Percentiles rank a stretch among this genome's conserved stretches.
phyloP scores from a whole-genome alignment of 805 yeast genomes.

The Lipomyces oligophaga region DNA sequence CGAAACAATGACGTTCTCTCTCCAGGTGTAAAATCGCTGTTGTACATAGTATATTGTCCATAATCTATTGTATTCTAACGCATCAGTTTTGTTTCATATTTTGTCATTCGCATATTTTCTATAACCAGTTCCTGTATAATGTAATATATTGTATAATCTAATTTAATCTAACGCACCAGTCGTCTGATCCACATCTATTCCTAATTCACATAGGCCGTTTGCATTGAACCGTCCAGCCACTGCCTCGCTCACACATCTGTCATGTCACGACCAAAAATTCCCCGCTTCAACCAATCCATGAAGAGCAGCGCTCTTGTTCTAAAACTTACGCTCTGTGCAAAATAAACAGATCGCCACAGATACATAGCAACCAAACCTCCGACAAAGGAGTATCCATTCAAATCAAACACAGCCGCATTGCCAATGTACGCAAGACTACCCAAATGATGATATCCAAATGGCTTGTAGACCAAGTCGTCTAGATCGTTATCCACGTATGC shows the following conservation, averaged over 20 bases:
- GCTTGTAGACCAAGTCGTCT: constrained; percentile 53
- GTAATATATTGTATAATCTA: no score
- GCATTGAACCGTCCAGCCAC: no score
- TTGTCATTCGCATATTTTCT: no score
- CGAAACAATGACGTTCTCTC: constrained; percentile 20
- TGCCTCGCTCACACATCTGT: constrained; percentile 28
- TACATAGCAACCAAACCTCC: constrained; percentile 71
- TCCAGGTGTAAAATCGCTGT: no score
- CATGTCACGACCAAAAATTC: constrained; percentile 29
- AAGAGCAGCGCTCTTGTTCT: constrained; percentile 60
- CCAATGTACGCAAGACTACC: constrained; percentile 69
- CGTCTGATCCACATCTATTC: no score
- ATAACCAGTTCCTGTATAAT: no score
- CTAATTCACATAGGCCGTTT: no score
- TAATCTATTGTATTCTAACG: no score
- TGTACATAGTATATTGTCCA: no score
- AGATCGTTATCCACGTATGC: constrained; percentile 52
- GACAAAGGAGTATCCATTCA: constrained; percentile 55
- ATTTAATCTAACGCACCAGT: no score
- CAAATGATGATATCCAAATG: constrained; percentile 60
- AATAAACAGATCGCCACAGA: constrained; percentile 67
- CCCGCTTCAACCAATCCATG: constrained; percentile 62
- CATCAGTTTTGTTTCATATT: no score
- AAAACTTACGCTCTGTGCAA: constrained; percentile 61
- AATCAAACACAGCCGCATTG: constrained; percentile 65